Evolutionary conservation across 768 basidiomycete species (phyloP).

Genomic region (Xanthoconium stramineum): DNA sequence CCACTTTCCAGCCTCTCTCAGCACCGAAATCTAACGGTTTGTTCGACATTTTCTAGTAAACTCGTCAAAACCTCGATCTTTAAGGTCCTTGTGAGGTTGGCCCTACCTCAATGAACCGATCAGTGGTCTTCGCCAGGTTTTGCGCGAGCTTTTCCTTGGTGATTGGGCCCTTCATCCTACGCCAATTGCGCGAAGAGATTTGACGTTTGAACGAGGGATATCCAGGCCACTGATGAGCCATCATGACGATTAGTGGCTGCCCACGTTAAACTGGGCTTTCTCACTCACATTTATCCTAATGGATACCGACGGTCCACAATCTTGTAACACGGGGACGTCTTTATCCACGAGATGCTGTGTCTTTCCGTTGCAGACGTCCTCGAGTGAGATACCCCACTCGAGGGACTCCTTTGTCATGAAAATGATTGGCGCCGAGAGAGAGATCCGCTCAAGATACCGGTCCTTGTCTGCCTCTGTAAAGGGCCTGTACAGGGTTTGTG

Average conservation of each 20-base stretch:
- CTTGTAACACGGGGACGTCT: constrained; percentile 59
- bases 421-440: constrained; percentile 57
- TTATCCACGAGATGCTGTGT: constrained; percentile 51
- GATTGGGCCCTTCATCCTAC: constrained; percentile 68
- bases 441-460: constrained; percentile 67
- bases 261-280: neutral
- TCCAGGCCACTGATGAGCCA: constrained; percentile 62
- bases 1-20: constrained; percentile 56
- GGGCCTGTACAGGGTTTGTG: constrained; percentile 67
- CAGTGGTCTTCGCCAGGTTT: constrained; percentile 64
- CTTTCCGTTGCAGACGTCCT: constrained; percentile 56
- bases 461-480: constrained; percentile 68
- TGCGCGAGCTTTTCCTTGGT: constrained; percentile 67
- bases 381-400: constrained; percentile 59
- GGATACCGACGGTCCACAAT: constrained; percentile 69
- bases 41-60: constrained; percentile 45
- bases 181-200: constrained; percentile 73
- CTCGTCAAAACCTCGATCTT: neutral
- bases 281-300: constrained; percentile 60
- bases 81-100: neutral
- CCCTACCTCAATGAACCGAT: constrained; percentile 59
- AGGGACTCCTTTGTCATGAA: constrained; percentile 52
- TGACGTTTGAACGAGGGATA: constrained; percentile 69
- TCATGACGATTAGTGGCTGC: neutral
- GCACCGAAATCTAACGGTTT: constrained; percentile 53